These are phyloP conservation scores for Taphrina pruni DNA, from an alignment of 1,139 yeast genomes.

Conservation along the genomic window DNA sequence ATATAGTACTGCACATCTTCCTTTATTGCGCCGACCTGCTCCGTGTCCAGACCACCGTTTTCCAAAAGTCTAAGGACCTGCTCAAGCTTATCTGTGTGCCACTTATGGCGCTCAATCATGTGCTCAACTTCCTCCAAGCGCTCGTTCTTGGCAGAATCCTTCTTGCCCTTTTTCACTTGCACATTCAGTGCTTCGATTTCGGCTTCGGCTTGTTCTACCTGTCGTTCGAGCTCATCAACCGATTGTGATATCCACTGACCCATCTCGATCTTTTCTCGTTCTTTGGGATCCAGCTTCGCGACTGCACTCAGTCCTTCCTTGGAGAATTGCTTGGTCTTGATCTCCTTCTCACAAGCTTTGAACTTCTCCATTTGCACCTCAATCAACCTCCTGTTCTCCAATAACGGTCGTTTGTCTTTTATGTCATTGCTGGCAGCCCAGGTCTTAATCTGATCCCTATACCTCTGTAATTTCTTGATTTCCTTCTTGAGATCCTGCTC, in stretches of 20 bases:
- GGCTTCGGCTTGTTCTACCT: constrained; percentile 78
- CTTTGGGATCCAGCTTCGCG: constrained; percentile 74
- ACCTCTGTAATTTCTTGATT: constrained; percentile 90
- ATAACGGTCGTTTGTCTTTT: constrained; percentile 80
- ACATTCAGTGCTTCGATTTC: constrained; percentile 68
- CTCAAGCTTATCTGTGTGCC: constrained; percentile 81
- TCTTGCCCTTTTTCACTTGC: constrained; percentile 63
- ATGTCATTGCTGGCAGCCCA: constrained; percentile 95
- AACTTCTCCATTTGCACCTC: constrained; percentile 97
- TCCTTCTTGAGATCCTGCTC: constrained; percentile 93
- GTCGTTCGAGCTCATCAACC: constrained; percentile 83
- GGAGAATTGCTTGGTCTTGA: constrained; percentile 94
- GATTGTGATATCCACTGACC: constrained; percentile 72
- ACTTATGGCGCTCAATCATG: constrained; percentile 73
- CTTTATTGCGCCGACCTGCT: constrained; percentile 74
- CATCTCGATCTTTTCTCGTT: constrained; percentile 77
- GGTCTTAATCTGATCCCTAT: constrained; percentile 92
- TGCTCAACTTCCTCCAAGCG: constrained; percentile 69
- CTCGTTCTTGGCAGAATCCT: constrained; percentile 61
- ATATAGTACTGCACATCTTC: constrained; percentile 95
- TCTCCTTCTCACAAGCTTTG: constrained; percentile 90
- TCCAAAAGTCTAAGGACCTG: constrained; percentile 76
- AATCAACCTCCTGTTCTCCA: constrained; percentile 80
- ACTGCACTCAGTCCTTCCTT: constrained; percentile 86
- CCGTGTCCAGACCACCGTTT: constrained; percentile 82